Conservation (phyloP, 805 yeast species). For the Metschnikowia drakensbergensis region DNA sequence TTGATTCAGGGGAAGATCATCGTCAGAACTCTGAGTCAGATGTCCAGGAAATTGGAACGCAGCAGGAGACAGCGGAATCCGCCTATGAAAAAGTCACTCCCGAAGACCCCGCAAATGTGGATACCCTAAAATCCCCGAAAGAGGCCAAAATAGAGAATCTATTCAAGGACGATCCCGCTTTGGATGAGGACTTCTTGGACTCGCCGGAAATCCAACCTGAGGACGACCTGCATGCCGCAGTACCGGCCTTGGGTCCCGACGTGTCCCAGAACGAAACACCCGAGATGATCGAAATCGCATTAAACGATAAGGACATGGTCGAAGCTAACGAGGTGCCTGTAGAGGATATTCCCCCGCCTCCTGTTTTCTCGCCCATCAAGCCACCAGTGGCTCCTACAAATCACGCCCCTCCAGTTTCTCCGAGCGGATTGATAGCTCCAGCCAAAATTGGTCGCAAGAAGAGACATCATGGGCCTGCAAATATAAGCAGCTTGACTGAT, state of each 20-base stretch:
- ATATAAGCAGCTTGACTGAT: constrained; percentile 29
- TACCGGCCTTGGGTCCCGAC: neutral
- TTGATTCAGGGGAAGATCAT: too few species aligned
- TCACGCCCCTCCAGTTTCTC: neutral
- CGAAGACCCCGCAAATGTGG: neutral
- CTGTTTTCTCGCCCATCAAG: constrained; percentile 8
- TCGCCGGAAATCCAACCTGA: neutral
- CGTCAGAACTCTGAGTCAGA: neutral
- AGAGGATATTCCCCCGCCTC: neutral
- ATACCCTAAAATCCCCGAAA: neutral
- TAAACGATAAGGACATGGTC: neutral
- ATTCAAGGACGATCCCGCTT: neutral
- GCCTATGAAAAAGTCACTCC: neutral
- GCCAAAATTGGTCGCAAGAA: constrained; percentile 23
- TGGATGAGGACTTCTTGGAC: constrained; percentile 4
- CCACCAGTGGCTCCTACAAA: neutral
- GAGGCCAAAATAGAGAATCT: neutral
- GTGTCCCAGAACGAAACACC: neutral
- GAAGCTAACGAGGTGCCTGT: too few species aligned
- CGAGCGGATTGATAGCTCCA: constrained; percentile 6
- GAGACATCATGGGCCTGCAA: constrained; percentile 22
- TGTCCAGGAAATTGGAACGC: neutral
- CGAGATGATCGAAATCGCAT: neutral
- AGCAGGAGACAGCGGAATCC: neutral
- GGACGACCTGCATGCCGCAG: neutral